Conservation (phyloP, 140 eudicot genomes). For the Senecio squalidus region DNA sequence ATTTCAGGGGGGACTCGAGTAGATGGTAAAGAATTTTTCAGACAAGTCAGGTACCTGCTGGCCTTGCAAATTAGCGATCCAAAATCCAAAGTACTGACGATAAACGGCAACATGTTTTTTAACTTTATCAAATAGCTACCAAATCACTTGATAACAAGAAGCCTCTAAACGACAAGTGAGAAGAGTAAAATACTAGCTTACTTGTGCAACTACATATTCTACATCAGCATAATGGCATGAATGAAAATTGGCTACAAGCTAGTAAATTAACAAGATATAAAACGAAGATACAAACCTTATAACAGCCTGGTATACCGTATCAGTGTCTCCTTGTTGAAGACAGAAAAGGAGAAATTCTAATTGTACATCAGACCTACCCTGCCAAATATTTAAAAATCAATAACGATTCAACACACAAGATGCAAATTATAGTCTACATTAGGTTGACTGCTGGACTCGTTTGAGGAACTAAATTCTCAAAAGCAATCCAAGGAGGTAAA, state of each 20-base stretch:
- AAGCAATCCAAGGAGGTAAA: no score
- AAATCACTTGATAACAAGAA: background rate
- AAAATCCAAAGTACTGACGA: no score
- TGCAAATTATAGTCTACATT: no score
- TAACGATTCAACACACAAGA: no score
- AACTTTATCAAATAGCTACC: background rate
- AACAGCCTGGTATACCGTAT: slow-evolving; percentile 46
- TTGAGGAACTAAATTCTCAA: no score
- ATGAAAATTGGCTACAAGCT: background rate
- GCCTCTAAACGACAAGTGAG: background rate
- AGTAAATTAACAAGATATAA: background rate
- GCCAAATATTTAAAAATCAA: no score
- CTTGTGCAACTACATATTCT: background rate
- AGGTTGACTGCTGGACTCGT: no score
- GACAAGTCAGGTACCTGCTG: no score
- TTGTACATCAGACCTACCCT: no score
- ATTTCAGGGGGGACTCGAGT: no score
- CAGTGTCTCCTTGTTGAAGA: slow-evolving; percentile 38
- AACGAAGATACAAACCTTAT: slow-evolving; percentile 36
- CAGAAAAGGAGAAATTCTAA: slow-evolving; percentile 47
- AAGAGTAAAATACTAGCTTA: background rate
- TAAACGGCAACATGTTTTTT: background rate
- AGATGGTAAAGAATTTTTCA: no score
- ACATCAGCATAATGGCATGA: background rate
- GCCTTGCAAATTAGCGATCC: no score